phyloP scores from a whole-genome alignment of 106 monocot species.

The Dioscorea zingiberensis region DNA sequence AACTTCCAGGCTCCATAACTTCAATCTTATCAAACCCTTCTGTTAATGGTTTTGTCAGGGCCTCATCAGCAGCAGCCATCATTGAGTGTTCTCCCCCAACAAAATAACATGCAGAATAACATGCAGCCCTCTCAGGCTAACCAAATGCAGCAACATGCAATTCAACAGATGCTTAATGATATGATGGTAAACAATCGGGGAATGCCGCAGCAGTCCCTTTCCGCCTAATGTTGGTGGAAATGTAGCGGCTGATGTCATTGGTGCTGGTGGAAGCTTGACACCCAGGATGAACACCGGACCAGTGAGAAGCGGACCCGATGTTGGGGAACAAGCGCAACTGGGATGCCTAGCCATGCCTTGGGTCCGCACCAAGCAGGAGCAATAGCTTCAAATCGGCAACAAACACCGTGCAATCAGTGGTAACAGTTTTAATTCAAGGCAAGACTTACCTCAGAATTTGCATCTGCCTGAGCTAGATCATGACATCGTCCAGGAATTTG shows the following conservation, averaged over 20 bases:
- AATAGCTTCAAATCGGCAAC: conserved; percentile 40
- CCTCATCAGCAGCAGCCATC: conserved; percentile 20
- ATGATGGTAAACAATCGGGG: conserved; percentile 36
- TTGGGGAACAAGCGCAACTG: neutral
- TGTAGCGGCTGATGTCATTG: conserved; percentile 6
- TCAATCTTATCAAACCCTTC: conserved; percentile 16
- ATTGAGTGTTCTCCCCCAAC: conserved; percentile 7
- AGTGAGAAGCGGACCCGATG: conserved; percentile 13
- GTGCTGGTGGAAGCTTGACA: conserved; percentile 2
- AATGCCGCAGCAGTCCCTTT: conserved; percentile 16
- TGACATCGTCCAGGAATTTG: conserved; percentile 35
- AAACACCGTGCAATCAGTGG: conserved; percentile 10
- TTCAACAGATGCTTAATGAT: conserved; percentile 63
- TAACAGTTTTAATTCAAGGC: conserved; percentile 26
- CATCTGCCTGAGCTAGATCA: conserved; percentile 43
- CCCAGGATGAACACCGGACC: conserved; percentile 11
- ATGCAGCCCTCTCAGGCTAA: conserved; percentile 26
- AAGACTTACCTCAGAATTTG: conserved; percentile 32
- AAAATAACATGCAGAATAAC: conserved; percentile 19
- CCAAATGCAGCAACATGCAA: conserved; percentile 47
- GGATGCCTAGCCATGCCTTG: conserved; percentile 6
- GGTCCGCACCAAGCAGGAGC: conserved; percentile 26
- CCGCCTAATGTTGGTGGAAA: conserved; percentile 1
- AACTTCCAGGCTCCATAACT: conserved; percentile 15
- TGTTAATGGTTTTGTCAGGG: conserved; percentile 8